Conservation (phyloP, 2,329 filamentous ascomycete genomes). For the Aspergillus sergii region DNA sequence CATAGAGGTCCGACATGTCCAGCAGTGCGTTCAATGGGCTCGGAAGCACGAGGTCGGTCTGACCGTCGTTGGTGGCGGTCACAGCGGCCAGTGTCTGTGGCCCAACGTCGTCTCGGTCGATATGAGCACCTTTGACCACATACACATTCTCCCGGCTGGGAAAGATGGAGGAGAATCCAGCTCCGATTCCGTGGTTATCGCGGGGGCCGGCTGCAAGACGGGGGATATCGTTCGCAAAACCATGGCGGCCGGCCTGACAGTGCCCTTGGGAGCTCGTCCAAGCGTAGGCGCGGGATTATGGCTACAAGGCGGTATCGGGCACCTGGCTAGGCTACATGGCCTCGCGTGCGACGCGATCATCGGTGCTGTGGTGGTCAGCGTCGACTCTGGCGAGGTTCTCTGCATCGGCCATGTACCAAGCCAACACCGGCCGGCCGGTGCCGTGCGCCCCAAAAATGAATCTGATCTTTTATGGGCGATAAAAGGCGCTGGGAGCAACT, state of each 20-base stretch:
- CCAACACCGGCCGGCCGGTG: slow-evolving; percentile 44
- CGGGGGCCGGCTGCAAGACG: slow-evolving; percentile 58
- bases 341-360: slow-evolving; percentile 63
- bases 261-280: slow-evolving; percentile 63
- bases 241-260: slow-evolving; percentile 53
- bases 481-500: slow-evolving; percentile 62
- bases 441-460: slow-evolving; percentile 51
- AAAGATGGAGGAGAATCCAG: slow-evolving; percentile 15
- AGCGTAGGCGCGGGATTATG: slow-evolving; percentile 66
- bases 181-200: slow-evolving; percentile 49
- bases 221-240: slow-evolving; percentile 56
- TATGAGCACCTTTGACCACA: slow-evolving; percentile 58
- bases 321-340: slow-evolving; percentile 58
- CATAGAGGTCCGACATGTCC: slow-evolving; percentile 52
- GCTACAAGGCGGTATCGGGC: slow-evolving; percentile 67
- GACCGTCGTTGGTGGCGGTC: slow-evolving; percentile 60
- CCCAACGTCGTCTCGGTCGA: slow-evolving; percentile 59
- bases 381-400: slow-evolving; percentile 51
- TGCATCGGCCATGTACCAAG: slow-evolving; percentile 56
- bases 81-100: slow-evolving; percentile 62
- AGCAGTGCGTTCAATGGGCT: slow-evolving; percentile 61
- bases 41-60: slow-evolving; percentile 48
- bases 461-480: slow-evolving; percentile 60
- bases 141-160: slow-evolving; percentile 45
- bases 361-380: slow-evolving; percentile 61